Base-by-base conservation (phyloP, 169 alveolate genomes). In the Plasmodium berghei region DNA sequence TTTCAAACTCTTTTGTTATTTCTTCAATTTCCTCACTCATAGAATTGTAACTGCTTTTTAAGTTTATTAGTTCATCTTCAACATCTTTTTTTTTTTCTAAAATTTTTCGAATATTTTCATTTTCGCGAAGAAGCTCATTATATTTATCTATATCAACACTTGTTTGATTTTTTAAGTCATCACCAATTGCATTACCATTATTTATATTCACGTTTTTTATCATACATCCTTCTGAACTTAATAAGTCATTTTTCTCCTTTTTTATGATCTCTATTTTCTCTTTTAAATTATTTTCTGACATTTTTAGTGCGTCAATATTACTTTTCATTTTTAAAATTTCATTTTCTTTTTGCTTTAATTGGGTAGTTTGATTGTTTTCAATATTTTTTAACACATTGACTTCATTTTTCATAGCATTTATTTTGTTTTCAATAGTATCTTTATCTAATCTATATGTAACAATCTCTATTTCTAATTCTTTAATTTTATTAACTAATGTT, bases 1-100 rank as follows among this genome's bases (percentile, higher is more conserved):
- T 80, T 40, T 80, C 90, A 80, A 64, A 80, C 24, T 80, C 90
- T 26, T 80, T 80, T 28, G 90, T 80, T 26, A 80, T 80, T 40
- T 80, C 90, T 80, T 80, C 90, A 0, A 80, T 80, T 34, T 80
- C 90, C 54, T 80, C 90, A 26, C 80, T 80, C 58, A 80, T 80
- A 4, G 46, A 69, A 26, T 80, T 54, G 54, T 80, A 80, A 48
- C 56, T 80, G 18, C 55, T 80, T 22, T 34, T 80, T 48, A 80
- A 66, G 9, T 10, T 55, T 14, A 9, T 2, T 1, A 80, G n/a
- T 26, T 80, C 83, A 0, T 80, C 52, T 61, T 80, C 90, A 40
- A 70, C 83, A 34, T 80, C 52, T 80, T 66, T 28, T 55, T 80
- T 80, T 54, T 67, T 80, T n/a, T 80, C 80, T 48, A 80, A 46